Conservation (phyloP, 345 rosid genomes). For the Acer negundo region DNA sequence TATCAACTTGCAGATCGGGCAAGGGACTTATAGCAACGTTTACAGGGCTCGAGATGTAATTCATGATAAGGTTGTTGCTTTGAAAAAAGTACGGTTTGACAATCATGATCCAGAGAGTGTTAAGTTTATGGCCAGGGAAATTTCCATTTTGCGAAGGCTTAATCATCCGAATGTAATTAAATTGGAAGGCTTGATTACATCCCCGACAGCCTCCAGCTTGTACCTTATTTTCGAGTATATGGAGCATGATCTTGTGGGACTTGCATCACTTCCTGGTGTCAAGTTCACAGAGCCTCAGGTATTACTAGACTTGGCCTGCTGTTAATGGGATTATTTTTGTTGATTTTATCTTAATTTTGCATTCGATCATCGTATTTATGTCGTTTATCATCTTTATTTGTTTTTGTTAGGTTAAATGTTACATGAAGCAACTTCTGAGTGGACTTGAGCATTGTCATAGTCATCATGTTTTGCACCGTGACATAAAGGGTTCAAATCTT, state of each 20-base stretch:
- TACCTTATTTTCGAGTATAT: conserved; percentile 95
- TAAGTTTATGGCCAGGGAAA: conserved; percentile 95
- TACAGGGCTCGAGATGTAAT: conserved; percentile 81
- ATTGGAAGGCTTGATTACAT: conserved; percentile 89
- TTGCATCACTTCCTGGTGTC: conserved; percentile 76
- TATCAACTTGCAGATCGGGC: conserved; percentile 79
- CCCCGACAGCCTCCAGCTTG: conserved; percentile 66
- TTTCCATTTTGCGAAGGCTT: conserved; percentile 73
- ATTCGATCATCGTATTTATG: neutral
- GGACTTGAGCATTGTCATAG: conserved; percentile 97
- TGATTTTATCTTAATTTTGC: neutral
- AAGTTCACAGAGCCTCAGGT: conserved; percentile 95
- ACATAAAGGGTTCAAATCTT: conserved; percentile 97
- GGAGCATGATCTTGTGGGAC: conserved; percentile 98
- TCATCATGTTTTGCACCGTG: conserved; percentile 82
- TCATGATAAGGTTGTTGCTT: conserved; percentile 71
- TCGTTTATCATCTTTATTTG: conserved; percentile 12
- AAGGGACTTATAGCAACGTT: conserved; percentile 94
- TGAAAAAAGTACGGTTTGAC: conserved; percentile 86
- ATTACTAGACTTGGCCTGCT: conserved; percentile 10
- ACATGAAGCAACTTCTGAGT: conserved; percentile 89
- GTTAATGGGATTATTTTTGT: neutral
- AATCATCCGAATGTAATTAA: conserved; percentile 94
- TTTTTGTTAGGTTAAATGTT: conserved; percentile 75
- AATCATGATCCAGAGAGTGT: conserved; percentile 78